A percentile compares a stretch with the other conserved stretches of the same genome.
Evolutionary conservation across 2,329 filamentous ascomycete genomes (phyloP).

Genomic region (Alternaria angustiovoidea): DNA sequence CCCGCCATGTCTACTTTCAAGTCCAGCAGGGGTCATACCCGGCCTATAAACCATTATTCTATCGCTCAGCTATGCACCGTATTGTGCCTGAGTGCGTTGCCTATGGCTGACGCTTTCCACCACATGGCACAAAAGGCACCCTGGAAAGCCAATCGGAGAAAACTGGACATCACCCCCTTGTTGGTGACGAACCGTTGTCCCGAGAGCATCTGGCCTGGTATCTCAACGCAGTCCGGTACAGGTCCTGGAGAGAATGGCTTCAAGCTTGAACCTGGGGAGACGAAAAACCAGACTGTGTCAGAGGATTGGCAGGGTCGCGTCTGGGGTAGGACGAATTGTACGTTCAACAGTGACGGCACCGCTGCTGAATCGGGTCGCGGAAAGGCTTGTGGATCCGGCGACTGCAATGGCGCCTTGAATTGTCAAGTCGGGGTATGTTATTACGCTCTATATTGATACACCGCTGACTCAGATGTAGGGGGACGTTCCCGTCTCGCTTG

Average conservation of each 20-base stretch:
- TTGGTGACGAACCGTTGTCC: constrained; percentile 76
- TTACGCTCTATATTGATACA: background rate
- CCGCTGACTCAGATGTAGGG: constrained; percentile 60
- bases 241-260: constrained; percentile 75
- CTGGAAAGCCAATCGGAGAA: constrained; percentile 38
- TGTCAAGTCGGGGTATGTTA: constrained; percentile 72
- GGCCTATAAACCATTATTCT: constrained; percentile 17
- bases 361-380: constrained; percentile 58
- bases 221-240: constrained; percentile 75
- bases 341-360: constrained; percentile 71
- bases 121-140: constrained; percentile 46
- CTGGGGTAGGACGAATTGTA: constrained; percentile 87
- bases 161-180: constrained; percentile 60
- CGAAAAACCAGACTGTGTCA: constrained; percentile 70
- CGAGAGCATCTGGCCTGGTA: constrained; percentile 77
- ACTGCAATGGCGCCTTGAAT: constrained; percentile 75
- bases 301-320: constrained; percentile 81
- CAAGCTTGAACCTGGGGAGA: constrained; percentile 66
- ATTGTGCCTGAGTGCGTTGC: constrained; percentile 32
- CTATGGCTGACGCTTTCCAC: constrained; percentile 38
- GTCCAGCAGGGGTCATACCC: constrained; percentile 11
- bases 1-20: constrained; percentile 28
- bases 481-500: constrained; percentile 75
- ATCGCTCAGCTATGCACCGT: constrained; percentile 32
- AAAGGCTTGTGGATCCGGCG: constrained; percentile 74